Percentiles rank a stretch among this genome's conserved stretches.
phyloP scores from a whole-genome alignment of 2,329 filamentous ascomycete genomes.

The Colletotrichum sojae region DNA sequence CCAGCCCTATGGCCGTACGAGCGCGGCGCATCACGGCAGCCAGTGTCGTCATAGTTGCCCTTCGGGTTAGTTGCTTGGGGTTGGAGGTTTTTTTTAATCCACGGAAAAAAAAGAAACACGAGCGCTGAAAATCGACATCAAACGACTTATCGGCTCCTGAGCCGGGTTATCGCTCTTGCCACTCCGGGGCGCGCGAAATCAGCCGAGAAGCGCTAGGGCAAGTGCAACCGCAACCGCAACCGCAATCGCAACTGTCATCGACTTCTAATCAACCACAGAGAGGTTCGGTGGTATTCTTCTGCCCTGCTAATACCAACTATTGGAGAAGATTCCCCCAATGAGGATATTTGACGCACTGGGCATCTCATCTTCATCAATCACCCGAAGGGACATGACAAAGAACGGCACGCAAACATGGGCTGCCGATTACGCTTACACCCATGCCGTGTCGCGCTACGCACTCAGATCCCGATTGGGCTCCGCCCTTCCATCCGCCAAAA shows the following conservation, averaged over 20 bases:
- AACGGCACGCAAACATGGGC: constrained; percentile 19
- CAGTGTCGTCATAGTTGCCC: constrained; percentile 7
- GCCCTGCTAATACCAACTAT: not conserved
- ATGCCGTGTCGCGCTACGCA: constrained; percentile 9
- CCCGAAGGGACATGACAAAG: constrained; percentile 9
- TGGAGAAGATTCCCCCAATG: constrained; percentile 1
- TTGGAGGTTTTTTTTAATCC: no score
- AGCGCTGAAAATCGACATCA: not conserved
- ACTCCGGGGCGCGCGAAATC: constrained; percentile 9
- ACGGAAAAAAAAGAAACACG: no score
- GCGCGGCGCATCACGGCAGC: not conserved
- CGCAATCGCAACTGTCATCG: not conserved
- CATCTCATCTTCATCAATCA: constrained; percentile 33
- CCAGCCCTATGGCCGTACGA: not conserved
- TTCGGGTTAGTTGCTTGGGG: no score
- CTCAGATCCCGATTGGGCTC: constrained; percentile 32
- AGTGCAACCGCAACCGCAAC: constrained; percentile 4
- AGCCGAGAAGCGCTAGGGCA: not conserved
- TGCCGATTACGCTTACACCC: constrained; percentile 32
- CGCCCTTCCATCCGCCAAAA: constrained; percentile 32
- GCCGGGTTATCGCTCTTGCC: no score
- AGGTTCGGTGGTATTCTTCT: not conserved
- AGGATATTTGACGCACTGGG: constrained; percentile 11
- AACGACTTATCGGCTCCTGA: not conserved
- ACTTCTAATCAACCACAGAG: constrained; percentile 7